These are phyloP conservation scores for Sarocladium brachiariae DNA, from an alignment of 2,329 filamentous ascomycete species.

Conservation along the genomic window DNA sequence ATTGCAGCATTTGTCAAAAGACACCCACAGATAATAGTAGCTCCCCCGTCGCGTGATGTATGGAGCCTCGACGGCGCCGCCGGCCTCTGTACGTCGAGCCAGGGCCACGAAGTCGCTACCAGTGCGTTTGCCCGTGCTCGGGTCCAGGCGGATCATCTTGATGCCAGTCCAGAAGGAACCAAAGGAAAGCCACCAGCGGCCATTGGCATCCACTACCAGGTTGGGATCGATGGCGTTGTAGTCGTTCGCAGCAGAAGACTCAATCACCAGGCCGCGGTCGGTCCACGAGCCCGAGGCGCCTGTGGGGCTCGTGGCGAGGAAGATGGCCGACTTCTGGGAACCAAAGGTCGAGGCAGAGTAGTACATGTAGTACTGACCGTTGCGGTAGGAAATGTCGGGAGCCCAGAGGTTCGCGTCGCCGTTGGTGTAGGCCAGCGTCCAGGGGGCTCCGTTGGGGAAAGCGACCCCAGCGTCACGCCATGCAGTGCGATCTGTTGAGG, in stretches of 20 bases:
- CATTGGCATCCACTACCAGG: conserved; percentile 20
- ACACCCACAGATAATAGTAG: conserved; percentile 27
- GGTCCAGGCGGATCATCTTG: conserved; percentile 21
- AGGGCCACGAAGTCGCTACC: conserved; percentile 18
- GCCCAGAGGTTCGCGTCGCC: conserved; percentile 35
- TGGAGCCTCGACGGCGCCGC: conserved; percentile 22
- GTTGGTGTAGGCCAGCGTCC: conserved; percentile 23
- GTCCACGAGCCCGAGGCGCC: conserved; percentile 24
- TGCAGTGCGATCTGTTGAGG: conserved; percentile 23
- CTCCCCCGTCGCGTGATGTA: conserved; percentile 21
- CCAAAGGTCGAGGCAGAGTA: conserved; percentile 26
- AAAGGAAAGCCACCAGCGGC: conserved; percentile 25
- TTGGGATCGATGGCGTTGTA: conserved; percentile 26
- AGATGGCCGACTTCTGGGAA: conserved; percentile 21
- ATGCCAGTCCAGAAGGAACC: conserved; percentile 26
- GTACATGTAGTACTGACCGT: conserved; percentile 25
- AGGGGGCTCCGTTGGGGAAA: conserved; percentile 24
- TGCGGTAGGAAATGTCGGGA: conserved; percentile 42
- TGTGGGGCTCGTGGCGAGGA: conserved; percentile 23
- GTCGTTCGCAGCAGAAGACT: conserved; percentile 15
- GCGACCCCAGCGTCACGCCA: conserved; percentile 23
- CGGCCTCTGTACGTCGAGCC: conserved; percentile 17
- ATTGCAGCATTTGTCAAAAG: conserved; percentile 24
- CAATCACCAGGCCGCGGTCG: conserved; percentile 22
- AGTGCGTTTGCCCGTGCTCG: conserved; percentile 20